Evolutionary conservation across 2,329 filamentous ascomycete genomes (phyloP), one percentile per base, ranked within the genome.

Genomic region (Fusarium abutilonis): DNA sequence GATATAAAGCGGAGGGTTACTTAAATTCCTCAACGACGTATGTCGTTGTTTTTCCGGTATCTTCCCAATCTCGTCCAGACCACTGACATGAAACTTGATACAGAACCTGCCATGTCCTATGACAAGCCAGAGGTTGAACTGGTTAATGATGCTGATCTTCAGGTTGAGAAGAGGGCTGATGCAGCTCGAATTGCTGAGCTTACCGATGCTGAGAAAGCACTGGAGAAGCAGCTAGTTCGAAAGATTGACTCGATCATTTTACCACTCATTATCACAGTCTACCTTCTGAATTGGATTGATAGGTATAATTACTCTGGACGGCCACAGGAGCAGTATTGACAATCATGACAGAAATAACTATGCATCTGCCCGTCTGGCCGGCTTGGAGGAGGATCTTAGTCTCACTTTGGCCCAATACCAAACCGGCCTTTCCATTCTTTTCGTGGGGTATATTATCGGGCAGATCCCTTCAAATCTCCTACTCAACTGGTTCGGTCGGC

Each of bases 321-420:
- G 4, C 1, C 15, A 9, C 34, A 11, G 6, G 1, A 36, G 15
- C 9, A 19, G 1, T 4, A 15, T n/a, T 36, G 5, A 36, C n/a
- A 6, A 17, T 10, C 1, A 9, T 36, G 15, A 19, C 9, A 36
- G 34, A 36, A 36, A 36, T 9, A 36, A 36, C 34, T 36, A 36
- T 17, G 34, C 34, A 5, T 36, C 34, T 17, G 84, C 84, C 2
- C 76, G 79, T 35, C 70, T 87, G 14, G 80, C 84, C 59, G 81
- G 81, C 1, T 70, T 88, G 8, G 80, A 84, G 43, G 75, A 79
- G 8, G 83, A 86, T 28, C 70, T 87, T 1, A 72, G 76, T 4
- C 71, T 87, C 50, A 72, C 72, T 0, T 79, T 77, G 7, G 50
- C 51, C 1, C 60, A 74, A 54, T 74, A 74, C 44, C 70, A 74